These are phyloP conservation scores for Penstemon eatonii DNA, from an alignment of 257 asterid genomes.

Conservation along the genomic window DNA sequence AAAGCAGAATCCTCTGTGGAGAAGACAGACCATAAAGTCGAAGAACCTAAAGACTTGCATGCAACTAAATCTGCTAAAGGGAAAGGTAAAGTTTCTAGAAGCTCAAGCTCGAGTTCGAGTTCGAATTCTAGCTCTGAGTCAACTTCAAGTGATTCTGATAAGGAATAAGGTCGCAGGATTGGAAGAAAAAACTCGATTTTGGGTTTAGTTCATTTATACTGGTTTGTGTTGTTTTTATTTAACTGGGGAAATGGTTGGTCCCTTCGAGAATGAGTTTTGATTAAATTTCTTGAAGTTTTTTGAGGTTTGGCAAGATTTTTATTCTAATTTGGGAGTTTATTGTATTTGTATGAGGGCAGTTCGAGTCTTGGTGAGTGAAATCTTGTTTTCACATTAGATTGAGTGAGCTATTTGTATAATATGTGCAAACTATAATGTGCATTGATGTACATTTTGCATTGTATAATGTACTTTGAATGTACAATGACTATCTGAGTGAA, in stretches of 20 bases:
- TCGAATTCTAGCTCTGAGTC: slow-evolving; percentile 31
- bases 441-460: background rate
- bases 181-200: slow-evolving; percentile 8
- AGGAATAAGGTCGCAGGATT: slow-evolving; percentile 15
- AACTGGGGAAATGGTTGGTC: slow-evolving; percentile 11
- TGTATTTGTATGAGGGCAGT: background rate
- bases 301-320: slow-evolving; percentile 8
- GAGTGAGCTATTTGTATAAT: background rate
- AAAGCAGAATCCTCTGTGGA: slow-evolving; percentile 24
- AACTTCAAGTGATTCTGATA: slow-evolving; percentile 26
- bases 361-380: background rate
- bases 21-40: slow-evolving; percentile 20
- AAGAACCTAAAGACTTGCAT: slow-evolving; percentile 15
- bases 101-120: slow-evolving; percentile 26
- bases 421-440: background rate
- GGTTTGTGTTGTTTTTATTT: background rate
- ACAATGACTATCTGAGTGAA: background rate
- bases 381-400: background rate
- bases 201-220: background rate
- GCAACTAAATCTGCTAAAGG: slow-evolving; percentile 26
- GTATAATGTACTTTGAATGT: background rate
- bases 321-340: slow-evolving; percentile 17
- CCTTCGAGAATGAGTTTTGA: slow-evolving; percentile 27
- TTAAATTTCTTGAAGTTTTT: slow-evolving; percentile 23
- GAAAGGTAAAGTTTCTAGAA: slow-evolving; percentile 27